Percentiles rank a stretch among this genome's conserved stretches.
Evolutionary conservation across 140 eudicot species (phyloP).

Genomic region (Anethum foeniculum): DNA sequence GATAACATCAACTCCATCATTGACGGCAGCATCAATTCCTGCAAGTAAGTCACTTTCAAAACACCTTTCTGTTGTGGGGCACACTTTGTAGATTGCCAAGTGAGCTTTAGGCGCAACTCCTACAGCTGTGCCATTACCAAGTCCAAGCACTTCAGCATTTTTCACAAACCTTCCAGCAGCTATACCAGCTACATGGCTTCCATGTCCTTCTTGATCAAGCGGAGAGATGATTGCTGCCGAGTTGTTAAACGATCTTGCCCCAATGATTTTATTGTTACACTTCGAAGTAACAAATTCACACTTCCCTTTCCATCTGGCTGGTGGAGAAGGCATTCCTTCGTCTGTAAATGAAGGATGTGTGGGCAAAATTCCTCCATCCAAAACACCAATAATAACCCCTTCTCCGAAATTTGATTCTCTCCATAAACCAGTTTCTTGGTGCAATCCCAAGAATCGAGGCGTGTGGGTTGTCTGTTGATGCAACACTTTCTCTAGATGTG

Average conservation of each 20-base stretch:
- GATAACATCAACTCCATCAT: slow-evolving; percentile 52
- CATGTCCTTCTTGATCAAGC: slow-evolving; percentile 36
- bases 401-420: slow-evolving; percentile 38
- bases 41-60: slow-evolving; percentile 36
- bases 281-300: slow-evolving; percentile 24
- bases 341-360: slow-evolving; percentile 42
- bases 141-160: slow-evolving; percentile 31
- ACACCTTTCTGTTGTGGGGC: slow-evolving; percentile 18
- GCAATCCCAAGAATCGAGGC: slow-evolving; percentile 46
- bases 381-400: slow-evolving; percentile 37
- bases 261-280: slow-evolving; percentile 48
- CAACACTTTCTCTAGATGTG: slow-evolving; percentile 25
- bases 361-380: slow-evolving; percentile 44
- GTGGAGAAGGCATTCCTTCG: slow-evolving; percentile 38
- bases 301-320: slow-evolving; percentile 47
- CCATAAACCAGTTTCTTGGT: slow-evolving; percentile 41
- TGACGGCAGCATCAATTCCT: slow-evolving; percentile 47
- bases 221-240: slow-evolving; percentile 6
- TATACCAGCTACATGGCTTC: slow-evolving; percentile 43
- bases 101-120: slow-evolving; percentile 57
- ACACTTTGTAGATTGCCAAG: slow-evolving; percentile 49
- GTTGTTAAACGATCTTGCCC: slow-evolving; percentile 29
- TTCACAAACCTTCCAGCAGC: slow-evolving; percentile 45
- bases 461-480: slow-evolving; percentile 52
- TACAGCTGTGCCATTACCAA: slow-evolving; percentile 35